phyloP scores from a whole-genome alignment of 2,329 filamentous ascomycete species.

The Penicillium sclerotigenum region DNA sequence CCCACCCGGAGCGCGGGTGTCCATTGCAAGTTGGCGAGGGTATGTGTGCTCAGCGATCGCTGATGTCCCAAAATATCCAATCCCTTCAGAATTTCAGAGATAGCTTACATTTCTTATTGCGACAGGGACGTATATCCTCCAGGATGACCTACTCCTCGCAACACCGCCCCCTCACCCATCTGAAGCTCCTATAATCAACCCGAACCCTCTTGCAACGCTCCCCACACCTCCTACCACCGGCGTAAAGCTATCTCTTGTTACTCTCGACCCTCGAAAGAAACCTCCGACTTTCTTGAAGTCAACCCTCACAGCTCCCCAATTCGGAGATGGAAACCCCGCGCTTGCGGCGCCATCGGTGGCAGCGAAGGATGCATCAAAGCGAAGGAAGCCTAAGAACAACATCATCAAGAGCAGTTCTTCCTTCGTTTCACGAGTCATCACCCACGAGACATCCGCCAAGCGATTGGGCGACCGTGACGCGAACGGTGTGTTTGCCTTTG shows the following conservation, averaged over 20 bases:
- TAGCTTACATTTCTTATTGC: conserved; percentile 23
- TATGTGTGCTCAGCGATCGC: conserved; percentile 36
- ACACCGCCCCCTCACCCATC: conserved; percentile 94
- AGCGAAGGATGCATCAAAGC: conserved; percentile 67
- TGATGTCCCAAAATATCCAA: not conserved
- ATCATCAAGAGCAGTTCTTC: conserved; percentile 98
- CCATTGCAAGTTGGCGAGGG: conserved; percentile 93
- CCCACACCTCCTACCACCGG: conserved; percentile 80
- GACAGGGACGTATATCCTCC: conserved; percentile 82
- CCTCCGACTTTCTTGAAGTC: conserved; percentile 39
- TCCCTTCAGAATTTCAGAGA: not conserved
- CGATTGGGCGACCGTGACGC: conserved; percentile 72
- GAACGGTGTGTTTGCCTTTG: conserved; percentile 85
- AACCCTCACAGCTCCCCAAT: conserved; percentile 58
- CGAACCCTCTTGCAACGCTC: conserved; percentile 84
- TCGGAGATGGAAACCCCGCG: conserved; percentile 81
- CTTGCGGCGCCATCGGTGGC: conserved; percentile 55
- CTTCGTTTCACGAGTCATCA: conserved; percentile 94
- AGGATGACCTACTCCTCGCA: conserved; percentile 87
- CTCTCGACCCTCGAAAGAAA: conserved; percentile 60
- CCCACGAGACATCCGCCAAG: conserved; percentile 76
- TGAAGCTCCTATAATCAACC: conserved; percentile 80
- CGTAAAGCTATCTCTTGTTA: conserved; percentile 76
- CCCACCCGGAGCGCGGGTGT: conserved; percentile 77
- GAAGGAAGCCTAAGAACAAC: conserved; percentile 94